These are phyloP conservation scores for Skeletonema potamos DNA, from an alignment of 108 stramenopile genomes.

Conservation along the genomic window DNA sequence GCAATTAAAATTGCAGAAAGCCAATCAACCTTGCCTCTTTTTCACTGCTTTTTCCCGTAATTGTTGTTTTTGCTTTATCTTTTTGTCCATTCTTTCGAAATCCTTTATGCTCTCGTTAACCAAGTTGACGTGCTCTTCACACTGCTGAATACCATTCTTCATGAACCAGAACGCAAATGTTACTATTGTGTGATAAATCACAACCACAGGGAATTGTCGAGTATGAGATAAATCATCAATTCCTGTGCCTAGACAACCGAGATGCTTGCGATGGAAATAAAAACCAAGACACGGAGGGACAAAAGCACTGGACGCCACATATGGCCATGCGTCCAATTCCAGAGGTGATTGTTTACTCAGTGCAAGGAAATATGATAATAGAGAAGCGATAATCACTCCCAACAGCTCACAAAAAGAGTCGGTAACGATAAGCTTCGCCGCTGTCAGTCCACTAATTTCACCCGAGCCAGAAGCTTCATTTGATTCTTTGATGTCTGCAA, in stretches of 20 bases:
- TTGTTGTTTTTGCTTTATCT: constrained; percentile 14
- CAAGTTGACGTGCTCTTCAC: constrained; percentile 42
- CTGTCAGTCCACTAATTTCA: constrained; percentile 20
- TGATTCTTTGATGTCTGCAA: constrained; percentile 50
- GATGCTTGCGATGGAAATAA: constrained; percentile 32
- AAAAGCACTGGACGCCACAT: constrained; percentile 28
- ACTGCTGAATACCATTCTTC: constrained; percentile 42
- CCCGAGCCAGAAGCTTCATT: constrained; percentile 11
- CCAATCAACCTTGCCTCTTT: not conserved
- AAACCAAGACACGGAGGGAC: constrained; percentile 36
- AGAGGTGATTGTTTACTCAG: constrained; percentile 4
- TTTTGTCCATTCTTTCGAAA: constrained; percentile 35
- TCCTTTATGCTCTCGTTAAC: constrained; percentile 30
- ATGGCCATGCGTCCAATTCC: constrained; percentile 33
- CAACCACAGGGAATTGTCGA: constrained; percentile 60
- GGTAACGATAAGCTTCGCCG: constrained; percentile 7
- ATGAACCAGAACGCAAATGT: constrained; percentile 58
- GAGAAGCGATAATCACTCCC: constrained; percentile 17
- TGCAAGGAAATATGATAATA: constrained; percentile 29
- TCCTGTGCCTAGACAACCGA: constrained; percentile 10
- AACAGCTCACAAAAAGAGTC: constrained; percentile 30
- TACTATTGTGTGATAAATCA: constrained; percentile 61
- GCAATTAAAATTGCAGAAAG: not conserved
- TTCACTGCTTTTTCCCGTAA: not conserved
- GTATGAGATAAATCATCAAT: not conserved